Conservation (phyloP, 768 basidiomycete genomes). For the Phaeotremella skinneri region DNA sequence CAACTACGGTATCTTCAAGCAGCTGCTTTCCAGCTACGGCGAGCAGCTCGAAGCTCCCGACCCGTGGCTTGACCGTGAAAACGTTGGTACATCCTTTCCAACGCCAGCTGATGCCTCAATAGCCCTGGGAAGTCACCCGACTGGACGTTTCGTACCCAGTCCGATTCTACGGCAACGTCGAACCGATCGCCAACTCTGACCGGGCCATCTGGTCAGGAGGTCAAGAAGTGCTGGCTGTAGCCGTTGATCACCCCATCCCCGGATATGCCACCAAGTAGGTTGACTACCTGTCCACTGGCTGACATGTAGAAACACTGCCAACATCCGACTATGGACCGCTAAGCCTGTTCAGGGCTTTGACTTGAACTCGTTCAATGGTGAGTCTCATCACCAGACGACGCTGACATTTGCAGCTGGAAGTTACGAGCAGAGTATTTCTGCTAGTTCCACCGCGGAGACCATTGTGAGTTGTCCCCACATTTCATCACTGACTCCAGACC, state of each 20-base stretch:
- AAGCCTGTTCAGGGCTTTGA: constrained; percentile 82
- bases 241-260: constrained; percentile 85
- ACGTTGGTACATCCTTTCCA: constrained; percentile 24
- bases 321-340: constrained; percentile 62
- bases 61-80: constrained; percentile 55
- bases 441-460: constrained; percentile 83
- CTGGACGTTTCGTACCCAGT: constrained; percentile 67
- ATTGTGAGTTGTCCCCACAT: constrained; percentile 55
- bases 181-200: constrained; percentile 57
- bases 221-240: constrained; percentile 87
- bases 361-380: constrained; percentile 90
- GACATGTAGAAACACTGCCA: constrained; percentile 80
- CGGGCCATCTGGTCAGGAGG: constrained; percentile 65
- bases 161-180: constrained; percentile 82
- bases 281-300: not conserved
- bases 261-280: constrained; percentile 33
- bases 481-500: constrained; percentile 54
- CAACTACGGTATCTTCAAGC: constrained; percentile 95
- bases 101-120: not conserved
- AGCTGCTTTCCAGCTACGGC: constrained; percentile 64
- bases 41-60: constrained; percentile 54
- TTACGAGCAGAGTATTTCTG: constrained; percentile 83
- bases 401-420: constrained; percentile 67
- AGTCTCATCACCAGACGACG: constrained; percentile 11
- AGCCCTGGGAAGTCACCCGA: constrained; percentile 52